These are phyloP conservation scores for Leccinum olivaceoglutinosum DNA, from an alignment of 1,284 basidiomycete species.

Conservation along the genomic window DNA sequence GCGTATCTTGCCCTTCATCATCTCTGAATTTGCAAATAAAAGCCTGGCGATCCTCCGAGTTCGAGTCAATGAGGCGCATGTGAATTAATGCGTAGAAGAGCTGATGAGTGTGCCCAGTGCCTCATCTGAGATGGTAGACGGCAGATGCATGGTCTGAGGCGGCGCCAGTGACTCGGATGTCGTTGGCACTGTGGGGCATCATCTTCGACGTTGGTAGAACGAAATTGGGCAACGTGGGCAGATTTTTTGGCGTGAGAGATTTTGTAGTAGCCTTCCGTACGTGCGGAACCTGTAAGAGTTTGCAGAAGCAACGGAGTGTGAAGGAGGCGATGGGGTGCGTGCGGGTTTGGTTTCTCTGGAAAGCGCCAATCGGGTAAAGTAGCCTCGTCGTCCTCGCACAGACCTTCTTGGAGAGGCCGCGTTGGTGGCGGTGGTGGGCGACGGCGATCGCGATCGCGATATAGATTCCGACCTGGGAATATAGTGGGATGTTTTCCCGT, in stretches of 20 bases:
- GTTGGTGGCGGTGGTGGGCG: slow-evolving; percentile 33
- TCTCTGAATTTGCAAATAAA: slow-evolving; percentile 24
- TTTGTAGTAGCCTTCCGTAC: slow-evolving; percentile 94
- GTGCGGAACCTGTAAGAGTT: slow-evolving; percentile 74
- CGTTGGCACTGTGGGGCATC: slow-evolving; percentile 12
- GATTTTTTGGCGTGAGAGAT: slow-evolving; percentile 91
- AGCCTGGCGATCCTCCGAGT: slow-evolving; percentile 30
- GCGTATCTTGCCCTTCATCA: slow-evolving; percentile 8
- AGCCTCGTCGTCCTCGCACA: slow-evolving; percentile 90
- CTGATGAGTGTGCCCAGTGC: no score
- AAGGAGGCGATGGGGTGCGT: slow-evolving; percentile 23
- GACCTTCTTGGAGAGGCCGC: slow-evolving; percentile 44
- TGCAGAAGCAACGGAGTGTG: slow-evolving; percentile 44
- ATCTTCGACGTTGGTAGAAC: slow-evolving; percentile 36
- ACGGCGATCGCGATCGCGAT: no score
- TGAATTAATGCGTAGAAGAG: slow-evolving; percentile 22
- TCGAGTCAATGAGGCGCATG: slow-evolving; percentile 26
- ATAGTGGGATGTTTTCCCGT: no score
- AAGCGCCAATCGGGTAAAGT: slow-evolving; percentile 71
- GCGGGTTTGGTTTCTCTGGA: slow-evolving; percentile 28
- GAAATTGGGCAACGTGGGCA: slow-evolving; percentile 77
- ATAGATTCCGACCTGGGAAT: no score
- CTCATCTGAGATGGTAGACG: no score
- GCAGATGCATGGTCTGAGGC: no score
- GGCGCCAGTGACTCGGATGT: no score